Evolutionary conservation across 2,329 filamentous ascomycete genomes (phyloP).

Genomic region (Trichoderma semiorbis): DNA sequence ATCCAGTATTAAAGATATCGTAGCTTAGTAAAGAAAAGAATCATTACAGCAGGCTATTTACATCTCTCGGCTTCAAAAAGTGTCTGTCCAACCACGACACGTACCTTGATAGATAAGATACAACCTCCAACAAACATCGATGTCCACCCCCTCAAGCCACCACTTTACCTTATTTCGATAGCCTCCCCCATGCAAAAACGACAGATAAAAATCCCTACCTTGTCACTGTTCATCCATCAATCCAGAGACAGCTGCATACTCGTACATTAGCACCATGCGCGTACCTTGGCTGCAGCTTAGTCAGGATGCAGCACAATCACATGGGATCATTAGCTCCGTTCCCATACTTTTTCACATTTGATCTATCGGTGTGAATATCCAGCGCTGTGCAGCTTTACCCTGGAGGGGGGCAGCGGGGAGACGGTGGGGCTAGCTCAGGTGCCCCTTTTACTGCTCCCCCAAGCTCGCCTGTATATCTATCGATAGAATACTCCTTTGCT

Average conservation of each 20-base stretch:
- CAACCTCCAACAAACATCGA: not conserved
- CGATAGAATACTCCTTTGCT: not conserved
- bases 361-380: not conserved
- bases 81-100: not conserved
- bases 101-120: not conserved
- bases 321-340: not conserved
- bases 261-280: not conserved
- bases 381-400: slow-evolving; percentile 4
- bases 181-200: not conserved
- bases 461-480: not conserved
- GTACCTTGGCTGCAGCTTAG: not conserved
- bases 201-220: not conserved
- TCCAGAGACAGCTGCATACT: not conserved
- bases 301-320: not conserved
- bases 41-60: not conserved
- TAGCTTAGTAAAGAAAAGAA: not conserved
- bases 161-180: not conserved
- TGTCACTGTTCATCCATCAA: not conserved
- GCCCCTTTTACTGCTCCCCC: slow-evolving; percentile 15
- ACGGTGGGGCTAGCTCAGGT: slow-evolving; percentile 13
- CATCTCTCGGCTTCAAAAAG: not conserved
- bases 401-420: slow-evolving; percentile 11
- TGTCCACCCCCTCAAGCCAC: not conserved
- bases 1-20: no score
- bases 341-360: not conserved